Conservation (phyloP, 129 eudicot genomes). For the Chrysanthemum lavandulifolium region DNA sequence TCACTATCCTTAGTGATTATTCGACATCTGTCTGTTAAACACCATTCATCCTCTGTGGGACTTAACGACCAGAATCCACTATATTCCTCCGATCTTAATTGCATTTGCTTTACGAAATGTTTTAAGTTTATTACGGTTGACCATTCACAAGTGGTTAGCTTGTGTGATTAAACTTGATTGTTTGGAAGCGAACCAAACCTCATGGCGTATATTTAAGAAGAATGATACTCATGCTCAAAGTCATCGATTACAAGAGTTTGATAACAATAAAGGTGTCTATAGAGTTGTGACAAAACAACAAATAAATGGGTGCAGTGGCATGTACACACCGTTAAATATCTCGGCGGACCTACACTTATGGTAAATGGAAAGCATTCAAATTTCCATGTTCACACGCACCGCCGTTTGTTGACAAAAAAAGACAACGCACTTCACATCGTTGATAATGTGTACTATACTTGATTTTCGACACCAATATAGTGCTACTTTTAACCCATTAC, state of each 20-base stretch:
- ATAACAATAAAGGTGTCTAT: not conserved
- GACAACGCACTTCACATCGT: not conserved
- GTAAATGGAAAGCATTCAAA: not conserved
- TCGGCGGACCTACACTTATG: not conserved
- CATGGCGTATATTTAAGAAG: not conserved
- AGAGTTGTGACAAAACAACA: not conserved
- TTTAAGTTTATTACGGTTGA: no score
- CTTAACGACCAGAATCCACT: no score
- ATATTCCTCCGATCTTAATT: no score
- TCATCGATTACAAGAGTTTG: not conserved
- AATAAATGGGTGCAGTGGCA: not conserved
- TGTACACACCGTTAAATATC: not conserved
- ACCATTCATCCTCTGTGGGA: no score
- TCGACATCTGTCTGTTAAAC: no score
- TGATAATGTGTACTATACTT: not conserved
- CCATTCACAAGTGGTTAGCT: no score
- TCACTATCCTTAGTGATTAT: no score
- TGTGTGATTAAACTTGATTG: no score
- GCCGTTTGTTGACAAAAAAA: not conserved
- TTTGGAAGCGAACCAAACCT: no score
- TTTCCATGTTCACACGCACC: not conserved
- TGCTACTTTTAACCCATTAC: not conserved
- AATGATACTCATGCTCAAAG: not conserved
- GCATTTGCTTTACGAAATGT: no score
- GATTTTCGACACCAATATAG: not conserved